Base-by-base conservation (phyloP, 768 basidiomycete genomes). In the Suillus paluster region DNA sequence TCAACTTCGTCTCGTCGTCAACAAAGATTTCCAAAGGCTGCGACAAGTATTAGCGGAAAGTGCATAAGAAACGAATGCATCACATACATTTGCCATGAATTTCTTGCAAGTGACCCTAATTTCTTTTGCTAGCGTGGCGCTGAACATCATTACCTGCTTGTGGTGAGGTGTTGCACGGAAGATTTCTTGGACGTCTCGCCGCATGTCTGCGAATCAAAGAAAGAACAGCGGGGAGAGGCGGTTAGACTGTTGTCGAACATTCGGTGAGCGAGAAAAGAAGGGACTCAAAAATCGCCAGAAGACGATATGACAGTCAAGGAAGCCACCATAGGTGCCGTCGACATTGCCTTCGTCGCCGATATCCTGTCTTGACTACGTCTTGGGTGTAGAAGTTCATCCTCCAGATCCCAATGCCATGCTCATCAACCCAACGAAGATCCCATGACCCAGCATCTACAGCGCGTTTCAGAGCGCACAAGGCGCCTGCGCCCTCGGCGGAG, bases 111-210 rank as follows among this genome's bases (percentile, higher is more conserved):
- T 99, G 8, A 89, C 84, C 61, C 97, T 86, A 62, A 99, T 97
- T 67, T 99, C 97, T 83, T 99, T 99, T 61, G 94, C 88, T 63
- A 99, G 80, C 1, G 97, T 99, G 44, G 97, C 97, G 70, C 95
- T 97, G 84, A 99, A 99, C 97, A 99, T 99, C 97, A 99, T 99
- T 68, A 99, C 97, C 84, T 99, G 97, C 83, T 99, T 99, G 86
- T 97, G 95, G 78, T 97, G 97, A 56, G 97, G 97, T 21, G 97
- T 99, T 19, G 94, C 86, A 71, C 97, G 91, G 87, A 99, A 99
- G 71, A 99, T 99, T 82, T 99, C 97, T 88, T 99, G 97, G 66
- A 99, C 97, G 76, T 99, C 97, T 74, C 97, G 94, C 82, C 97
- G 97, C 97, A 99, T 99, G 90, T 99, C 97, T 99, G 73, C 66